phyloP scores from a whole-genome alignment of 73 alveolate genomes.

The Chromera velia region DNA sequence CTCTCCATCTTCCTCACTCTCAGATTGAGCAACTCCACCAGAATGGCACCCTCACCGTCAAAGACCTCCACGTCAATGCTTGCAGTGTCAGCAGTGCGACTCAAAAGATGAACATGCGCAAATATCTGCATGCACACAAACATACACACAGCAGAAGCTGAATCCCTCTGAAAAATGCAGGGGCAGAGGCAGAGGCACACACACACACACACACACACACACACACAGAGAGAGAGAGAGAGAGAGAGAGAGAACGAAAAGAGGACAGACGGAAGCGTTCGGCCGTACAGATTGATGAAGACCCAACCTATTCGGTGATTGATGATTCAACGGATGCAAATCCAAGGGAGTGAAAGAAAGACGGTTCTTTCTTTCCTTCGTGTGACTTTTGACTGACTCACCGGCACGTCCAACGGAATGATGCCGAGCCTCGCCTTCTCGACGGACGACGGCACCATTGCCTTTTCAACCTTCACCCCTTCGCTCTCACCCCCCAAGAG shows the following conservation, averaged over 20 bases:
- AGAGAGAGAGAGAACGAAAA: too few species aligned
- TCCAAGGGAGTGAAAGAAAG: too few species aligned
- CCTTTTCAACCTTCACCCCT: not conserved
- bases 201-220: too few species aligned
- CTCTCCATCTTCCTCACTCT: not conserved
- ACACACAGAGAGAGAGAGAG: too few species aligned
- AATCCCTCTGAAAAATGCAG: not conserved
- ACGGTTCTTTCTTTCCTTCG: too few species aligned
- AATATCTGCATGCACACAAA: not conserved
- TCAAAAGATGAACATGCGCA: not conserved
- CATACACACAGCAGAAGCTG: not conserved
- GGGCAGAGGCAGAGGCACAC: not conserved
- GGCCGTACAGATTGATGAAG: too few species aligned
- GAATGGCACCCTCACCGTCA: not conserved
- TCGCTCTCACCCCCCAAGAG: not conserved
- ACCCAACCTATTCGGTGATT: too few species aligned
- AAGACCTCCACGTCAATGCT: not conserved
- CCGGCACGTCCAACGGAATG: not conserved
- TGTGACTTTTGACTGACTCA: too few species aligned
- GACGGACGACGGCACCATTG: not conserved
- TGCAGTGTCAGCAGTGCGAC: not conserved
- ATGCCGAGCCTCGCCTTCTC: not conserved
- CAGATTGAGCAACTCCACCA: not conserved
- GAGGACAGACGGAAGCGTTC: too few species aligned
- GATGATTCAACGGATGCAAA: too few species aligned